Conservation (phyloP, 2,329 filamentous ascomycete genomes). For the Incumbomyces delicatus region DNA sequence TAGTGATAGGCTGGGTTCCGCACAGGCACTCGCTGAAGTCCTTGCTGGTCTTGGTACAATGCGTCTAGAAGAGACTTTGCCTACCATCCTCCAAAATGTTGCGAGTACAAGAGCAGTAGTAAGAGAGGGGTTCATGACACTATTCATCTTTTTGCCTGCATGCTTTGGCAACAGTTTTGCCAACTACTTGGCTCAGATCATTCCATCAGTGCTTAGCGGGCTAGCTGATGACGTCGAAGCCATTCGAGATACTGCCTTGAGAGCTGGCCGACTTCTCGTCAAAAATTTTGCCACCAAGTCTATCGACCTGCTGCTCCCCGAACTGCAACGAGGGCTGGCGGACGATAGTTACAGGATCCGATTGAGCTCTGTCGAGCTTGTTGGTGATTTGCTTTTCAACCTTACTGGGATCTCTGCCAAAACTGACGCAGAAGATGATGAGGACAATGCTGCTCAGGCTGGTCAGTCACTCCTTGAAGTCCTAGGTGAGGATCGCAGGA, state of each 20-base stretch:
- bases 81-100: slow-evolving; percentile 92
- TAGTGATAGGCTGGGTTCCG: slow-evolving; percentile 88
- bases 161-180: slow-evolving; percentile 99
- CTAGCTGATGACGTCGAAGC: slow-evolving; percentile 93
- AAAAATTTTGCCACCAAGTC: slow-evolving; percentile 97
- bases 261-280: slow-evolving; percentile 84
- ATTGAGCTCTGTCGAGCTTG: slow-evolving; percentile 93
- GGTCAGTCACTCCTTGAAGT: slow-evolving; percentile 88
- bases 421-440: slow-evolving; percentile 64
- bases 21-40: slow-evolving; percentile 91
- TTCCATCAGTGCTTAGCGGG: slow-evolving; percentile 87
- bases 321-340: slow-evolving; percentile 91
- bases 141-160: slow-evolving; percentile 97
- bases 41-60: slow-evolving; percentile 87
- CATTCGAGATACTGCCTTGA: slow-evolving; percentile 90
- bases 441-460: slow-evolving; percentile 68
- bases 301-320: slow-evolving; percentile 85
- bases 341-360: slow-evolving; percentile 96
- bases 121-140: slow-evolving; percentile 96
- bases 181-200: slow-evolving; percentile 88
- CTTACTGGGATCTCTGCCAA: slow-evolving; percentile 85
- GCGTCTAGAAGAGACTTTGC: slow-evolving; percentile 87
- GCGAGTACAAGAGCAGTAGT: slow-evolving; percentile 82
- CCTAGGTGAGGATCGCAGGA: slow-evolving; percentile 88
- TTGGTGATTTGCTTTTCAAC: slow-evolving; percentile 94